These are phyloP conservation scores for Exophiala calicioides DNA, from an alignment of 2,329 filamentous ascomycete genomes.

Conservation along the genomic window DNA sequence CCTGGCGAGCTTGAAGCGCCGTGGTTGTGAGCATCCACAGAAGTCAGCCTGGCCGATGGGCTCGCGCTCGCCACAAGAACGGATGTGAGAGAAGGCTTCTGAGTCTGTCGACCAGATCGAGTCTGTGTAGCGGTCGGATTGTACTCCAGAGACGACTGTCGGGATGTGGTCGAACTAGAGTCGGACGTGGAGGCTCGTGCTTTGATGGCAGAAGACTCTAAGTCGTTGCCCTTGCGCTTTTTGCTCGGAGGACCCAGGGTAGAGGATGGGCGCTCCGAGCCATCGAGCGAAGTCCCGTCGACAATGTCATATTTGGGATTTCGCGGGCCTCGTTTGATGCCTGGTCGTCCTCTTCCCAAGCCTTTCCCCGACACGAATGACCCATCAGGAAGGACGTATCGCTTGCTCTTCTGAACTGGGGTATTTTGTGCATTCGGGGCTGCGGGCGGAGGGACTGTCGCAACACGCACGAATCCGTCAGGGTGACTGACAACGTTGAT, in stretches of 20 bases:
- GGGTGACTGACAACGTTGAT: background rate
- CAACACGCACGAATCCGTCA: background rate
- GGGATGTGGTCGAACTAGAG: slow-evolving; percentile 35
- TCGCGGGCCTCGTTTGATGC: slow-evolving; percentile 32
- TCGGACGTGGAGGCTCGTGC: slow-evolving; percentile 12
- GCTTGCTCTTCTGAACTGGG: slow-evolving; percentile 17
- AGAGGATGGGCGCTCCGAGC: background rate
- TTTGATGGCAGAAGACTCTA: slow-evolving; percentile 6
- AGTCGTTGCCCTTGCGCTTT: slow-evolving; percentile 22
- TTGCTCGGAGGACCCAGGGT: slow-evolving; percentile 5
- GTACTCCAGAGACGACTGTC: slow-evolving; percentile 48
- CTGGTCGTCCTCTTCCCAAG: slow-evolving; percentile 30
- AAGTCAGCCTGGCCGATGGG: slow-evolving; percentile 16
- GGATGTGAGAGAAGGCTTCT: slow-evolving; percentile 63
- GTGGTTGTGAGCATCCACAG: slow-evolving; percentile 14
- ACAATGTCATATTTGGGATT: slow-evolving; percentile 7
- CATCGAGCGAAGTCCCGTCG: slow-evolving; percentile 7
- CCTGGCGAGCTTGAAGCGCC: slow-evolving; percentile 23
- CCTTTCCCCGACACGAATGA: slow-evolving; percentile 32
- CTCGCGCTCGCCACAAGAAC: slow-evolving; percentile 41
- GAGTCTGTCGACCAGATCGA: slow-evolving; percentile 73
- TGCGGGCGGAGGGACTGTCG: background rate
- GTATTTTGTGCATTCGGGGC: background rate
- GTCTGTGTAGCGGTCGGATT: slow-evolving; percentile 64
- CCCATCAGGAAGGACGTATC: slow-evolving; percentile 28